Evolutionary conservation across 768 basidiomycete genomes (phyloP), one percentile per base, ranked within the genome.

Genomic region (Pleurotus djamor): DNA sequence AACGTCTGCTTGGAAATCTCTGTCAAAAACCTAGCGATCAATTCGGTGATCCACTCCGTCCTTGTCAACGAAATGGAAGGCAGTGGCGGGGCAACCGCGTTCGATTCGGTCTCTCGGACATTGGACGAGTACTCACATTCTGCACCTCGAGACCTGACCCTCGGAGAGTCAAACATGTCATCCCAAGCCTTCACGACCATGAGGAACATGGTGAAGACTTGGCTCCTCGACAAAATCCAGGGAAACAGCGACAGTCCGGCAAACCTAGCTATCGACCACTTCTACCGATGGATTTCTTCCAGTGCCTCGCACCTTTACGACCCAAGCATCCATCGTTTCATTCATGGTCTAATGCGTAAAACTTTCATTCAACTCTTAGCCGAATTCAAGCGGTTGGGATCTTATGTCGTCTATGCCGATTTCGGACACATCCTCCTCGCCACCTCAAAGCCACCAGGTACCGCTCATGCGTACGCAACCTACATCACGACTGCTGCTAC

Each of bases 21-120:
- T 5, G 81, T 99, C 16, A 87, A 92, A 55, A 96, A 98, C 72
- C 80, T 99, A 14, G 96, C 96, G 0, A 91, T 98, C 61, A 89
- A 99, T 68, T 88, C 97, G 0, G 90, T 99, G 4, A 76, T 98
- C 8, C 97, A 98, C 65, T 96, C 96, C 2, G 84, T 96, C 35
- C 78, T 96, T 58, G 93, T 99, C 62, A 98, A 99, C 74, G 97
- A 99, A 69, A 81, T 99, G 65, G 97, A 99, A 72, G 97, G 97
- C 1, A 93, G 91, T 60, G 91, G 95, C 1, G 96, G 96, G 3
- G 80, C 94, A 5, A 93, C 96, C 0, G 92, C 95, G 0, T 98
- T 98, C 67, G 96, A 98, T 68, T 92, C 94, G 0, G 87, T 91
- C 4, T 92, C 94, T 2, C 93, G 87, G 67, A 98, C 92, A 14